A percentile compares a stretch with the other conserved stretches of the same genome.
Conservation (phyloP, 257 asterid genomes). For the Cordia subcordata region DNA sequence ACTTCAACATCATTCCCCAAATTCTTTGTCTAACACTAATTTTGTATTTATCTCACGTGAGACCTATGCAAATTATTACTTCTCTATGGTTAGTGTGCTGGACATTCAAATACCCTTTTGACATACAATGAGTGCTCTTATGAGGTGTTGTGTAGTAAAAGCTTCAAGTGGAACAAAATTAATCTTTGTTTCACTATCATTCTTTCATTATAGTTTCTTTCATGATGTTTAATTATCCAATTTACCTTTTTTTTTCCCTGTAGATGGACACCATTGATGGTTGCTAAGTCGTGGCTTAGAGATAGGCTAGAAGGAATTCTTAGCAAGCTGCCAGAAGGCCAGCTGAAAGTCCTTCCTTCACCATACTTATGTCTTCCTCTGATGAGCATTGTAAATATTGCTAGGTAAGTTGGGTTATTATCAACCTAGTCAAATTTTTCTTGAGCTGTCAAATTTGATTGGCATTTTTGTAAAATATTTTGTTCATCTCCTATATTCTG, state of each 20-base stretch:
- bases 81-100: too few species aligned
- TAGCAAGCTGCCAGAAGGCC: conserved; percentile 37
- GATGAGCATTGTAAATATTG: conserved; percentile 69
- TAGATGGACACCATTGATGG: conserved; percentile 86
- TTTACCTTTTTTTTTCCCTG: conserved; percentile 7
- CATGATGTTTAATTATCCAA: background rate
- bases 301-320: conserved; percentile 72
- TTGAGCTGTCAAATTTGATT: background rate
- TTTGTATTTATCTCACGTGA: too few species aligned
- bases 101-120: too few species aligned
- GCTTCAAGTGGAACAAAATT: too few species aligned
- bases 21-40: too few species aligned
- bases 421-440: background rate
- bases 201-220: background rate
- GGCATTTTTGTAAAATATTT: too few species aligned
- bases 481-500: too few species aligned
- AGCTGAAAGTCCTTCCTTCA: conserved; percentile 45
- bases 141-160: too few species aligned
- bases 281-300: conserved; percentile 83
- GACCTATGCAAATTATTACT: too few species aligned
- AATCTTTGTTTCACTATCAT: too few species aligned
- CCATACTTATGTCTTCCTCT: conserved; percentile 77
- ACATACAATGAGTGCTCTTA: too few species aligned
- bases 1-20: too few species aligned
- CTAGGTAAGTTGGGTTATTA: conserved; percentile 46